Conservation (phyloP, 129 eudicot genomes). For the Chrysanthemum makinoi region DNA sequence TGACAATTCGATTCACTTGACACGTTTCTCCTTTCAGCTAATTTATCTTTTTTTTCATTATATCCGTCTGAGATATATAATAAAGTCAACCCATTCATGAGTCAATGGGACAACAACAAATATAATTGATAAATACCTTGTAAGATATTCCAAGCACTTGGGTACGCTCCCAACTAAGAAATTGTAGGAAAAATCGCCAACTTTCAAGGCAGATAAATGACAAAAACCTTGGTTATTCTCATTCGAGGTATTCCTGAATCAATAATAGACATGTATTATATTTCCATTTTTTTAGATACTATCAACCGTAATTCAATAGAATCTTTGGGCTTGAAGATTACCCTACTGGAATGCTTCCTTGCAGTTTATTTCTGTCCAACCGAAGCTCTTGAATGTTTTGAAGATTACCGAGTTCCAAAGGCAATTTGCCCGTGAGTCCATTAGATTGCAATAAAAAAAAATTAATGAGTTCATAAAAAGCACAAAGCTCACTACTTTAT, state of each 20-base stretch:
- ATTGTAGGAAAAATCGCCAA: conserved; percentile 75
- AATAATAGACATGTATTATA: background rate
- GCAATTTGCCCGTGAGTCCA: conserved; percentile 75
- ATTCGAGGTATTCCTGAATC: conserved; percentile 50
- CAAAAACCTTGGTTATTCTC: conserved; percentile 64
- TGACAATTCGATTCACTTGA: background rate
- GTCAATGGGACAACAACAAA: background rate
- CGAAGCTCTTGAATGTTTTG: conserved; percentile 77
- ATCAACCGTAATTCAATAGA: conserved; percentile 2
- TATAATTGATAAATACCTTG: conserved; percentile 51
- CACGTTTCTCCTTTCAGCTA: background rate
- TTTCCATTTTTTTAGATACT: background rate
- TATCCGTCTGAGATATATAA: conserved; percentile 3
- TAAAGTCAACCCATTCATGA: background rate
- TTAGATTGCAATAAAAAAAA: conserved; percentile 64
- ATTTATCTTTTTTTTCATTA: background rate
- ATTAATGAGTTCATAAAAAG: conserved; percentile 9
- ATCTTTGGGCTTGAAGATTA: conserved; percentile 39
- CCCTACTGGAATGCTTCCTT: conserved; percentile 59
- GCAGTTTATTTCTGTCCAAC: conserved; percentile 77
- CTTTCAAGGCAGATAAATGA: conserved; percentile 57
- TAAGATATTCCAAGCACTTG: conserved; percentile 68
- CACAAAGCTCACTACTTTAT: background rate
- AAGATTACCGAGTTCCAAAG: conserved; percentile 63
- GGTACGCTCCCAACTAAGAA: conserved; percentile 73